These are phyloP conservation scores for Phytophthora europaea DNA, from an alignment of 352 stramenopile genomes.

Conservation along the genomic window DNA sequence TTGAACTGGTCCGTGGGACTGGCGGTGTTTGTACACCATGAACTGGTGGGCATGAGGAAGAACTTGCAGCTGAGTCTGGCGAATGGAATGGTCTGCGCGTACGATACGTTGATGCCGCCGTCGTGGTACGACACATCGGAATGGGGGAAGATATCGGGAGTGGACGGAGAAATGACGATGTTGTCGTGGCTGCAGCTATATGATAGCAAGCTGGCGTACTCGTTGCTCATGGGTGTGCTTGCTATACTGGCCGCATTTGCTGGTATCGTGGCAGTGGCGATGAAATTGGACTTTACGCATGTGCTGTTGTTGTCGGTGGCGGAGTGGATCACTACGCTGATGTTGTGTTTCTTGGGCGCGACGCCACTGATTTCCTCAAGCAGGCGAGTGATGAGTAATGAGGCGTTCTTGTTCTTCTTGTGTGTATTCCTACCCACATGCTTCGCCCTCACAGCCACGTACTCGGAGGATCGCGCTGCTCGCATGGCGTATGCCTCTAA, in stretches of 20 bases:
- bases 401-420: slow-evolving; percentile 68
- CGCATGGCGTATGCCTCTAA: slow-evolving; percentile 81
- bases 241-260: slow-evolving; percentile 65
- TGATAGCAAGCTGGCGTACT: slow-evolving; percentile 70
- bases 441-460: slow-evolving; percentile 76
- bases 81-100: slow-evolving; percentile 53
- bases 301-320: slow-evolving; percentile 64
- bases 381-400: slow-evolving; percentile 54
- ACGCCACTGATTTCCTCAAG: slow-evolving; percentile 65
- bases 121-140: slow-evolving; percentile 63
- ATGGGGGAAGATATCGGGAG: slow-evolving; percentile 37
- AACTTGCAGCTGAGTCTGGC: slow-evolving; percentile 55
- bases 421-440: slow-evolving; percentile 73
- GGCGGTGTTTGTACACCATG: slow-evolving; percentile 70
- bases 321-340: slow-evolving; percentile 70
- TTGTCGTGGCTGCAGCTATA: slow-evolving; percentile 74
- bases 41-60: slow-evolving; percentile 53
- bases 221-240: slow-evolving; percentile 72
- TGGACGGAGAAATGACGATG: slow-evolving; percentile 58
- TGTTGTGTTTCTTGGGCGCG: slow-evolving; percentile 50
- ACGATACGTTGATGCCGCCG: slow-evolving; percentile 45
- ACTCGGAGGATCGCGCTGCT: slow-evolving; percentile 77
- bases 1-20: slow-evolving; percentile 74
- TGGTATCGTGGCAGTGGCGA: slow-evolving; percentile 73
- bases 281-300: slow-evolving; percentile 86